These are phyloP conservation scores for Rhodotorula sp. DNA, from an alignment of 1,284 basidiomycete species.

Conservation along the genomic window DNA sequence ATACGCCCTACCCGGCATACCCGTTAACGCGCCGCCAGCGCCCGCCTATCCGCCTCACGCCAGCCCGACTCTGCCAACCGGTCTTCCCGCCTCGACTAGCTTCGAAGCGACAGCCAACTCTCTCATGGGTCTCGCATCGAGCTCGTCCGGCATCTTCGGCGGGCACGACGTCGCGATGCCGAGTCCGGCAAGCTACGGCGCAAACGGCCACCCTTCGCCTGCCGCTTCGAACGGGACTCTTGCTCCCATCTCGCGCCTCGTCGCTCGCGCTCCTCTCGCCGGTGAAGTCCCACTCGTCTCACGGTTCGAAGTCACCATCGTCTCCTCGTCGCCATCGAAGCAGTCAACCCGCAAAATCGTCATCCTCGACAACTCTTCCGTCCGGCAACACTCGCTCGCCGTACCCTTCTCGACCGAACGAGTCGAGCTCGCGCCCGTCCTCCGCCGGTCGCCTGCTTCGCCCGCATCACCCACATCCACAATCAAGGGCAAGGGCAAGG, in stretches of 20 bases:
- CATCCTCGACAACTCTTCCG: constrained; percentile 13
- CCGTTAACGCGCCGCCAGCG: neutral
- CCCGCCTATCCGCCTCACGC: neutral
- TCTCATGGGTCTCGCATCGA: too few relatives aligned
- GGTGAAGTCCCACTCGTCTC: neutral
- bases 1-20: neutral
- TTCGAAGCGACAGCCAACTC: too few relatives aligned
- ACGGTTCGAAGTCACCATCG: constrained; percentile 7
- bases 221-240: neutral
- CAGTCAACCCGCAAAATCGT: neutral
- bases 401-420: neutral
- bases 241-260: constrained; percentile 1
- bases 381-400: constrained; percentile 24
- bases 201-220: neutral
- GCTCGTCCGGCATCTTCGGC: too few relatives aligned
- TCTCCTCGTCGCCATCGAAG: neutral
- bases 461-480: neutral
- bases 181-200: too few relatives aligned
- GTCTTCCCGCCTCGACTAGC: too few relatives aligned
- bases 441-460: neutral
- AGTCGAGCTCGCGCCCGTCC: neutral
- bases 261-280: neutral
- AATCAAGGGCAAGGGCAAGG: neutral
- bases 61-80: too few relatives aligned
- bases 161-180: neutral